Evolutionary conservation across 2,329 filamentous ascomycete species (phyloP).

Genomic region (Calonectria pseudoturangicola): DNA sequence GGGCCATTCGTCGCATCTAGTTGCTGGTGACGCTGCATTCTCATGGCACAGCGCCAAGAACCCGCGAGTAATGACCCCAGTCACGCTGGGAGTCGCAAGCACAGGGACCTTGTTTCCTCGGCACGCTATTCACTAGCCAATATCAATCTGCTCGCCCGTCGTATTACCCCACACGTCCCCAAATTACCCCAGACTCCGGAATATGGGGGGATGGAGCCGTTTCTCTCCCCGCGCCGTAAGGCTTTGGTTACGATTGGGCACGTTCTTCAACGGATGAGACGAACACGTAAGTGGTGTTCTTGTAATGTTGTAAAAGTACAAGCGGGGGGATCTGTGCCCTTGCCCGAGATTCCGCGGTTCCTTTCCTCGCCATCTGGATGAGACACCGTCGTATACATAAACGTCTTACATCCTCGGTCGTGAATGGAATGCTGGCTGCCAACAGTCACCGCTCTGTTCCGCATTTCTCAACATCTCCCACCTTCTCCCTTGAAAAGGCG

Average conservation of each 20-base stretch:
- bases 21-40: background rate
- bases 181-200: constrained; percentile 15
- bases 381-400: background rate
- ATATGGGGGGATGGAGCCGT: background rate
- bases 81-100: background rate
- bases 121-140: background rate
- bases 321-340: background rate
- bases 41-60: background rate
- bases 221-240: background rate
- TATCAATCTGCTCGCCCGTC: background rate
- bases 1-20: too few species aligned
- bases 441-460: background rate
- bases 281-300: background rate
- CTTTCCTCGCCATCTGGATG: too few species aligned
- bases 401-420: background rate
- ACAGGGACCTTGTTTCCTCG: background rate
- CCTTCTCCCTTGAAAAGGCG: background rate
- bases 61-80: constrained; percentile 1
- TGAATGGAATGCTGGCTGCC: background rate
- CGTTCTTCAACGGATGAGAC: background rate
- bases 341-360: background rate
- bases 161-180: background rate
- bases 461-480: background rate
- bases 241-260: background rate
- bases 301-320: background rate